Conservation (phyloP, 1,139 yeast species). For the Zygotorulaspora mrakii region DNA sequence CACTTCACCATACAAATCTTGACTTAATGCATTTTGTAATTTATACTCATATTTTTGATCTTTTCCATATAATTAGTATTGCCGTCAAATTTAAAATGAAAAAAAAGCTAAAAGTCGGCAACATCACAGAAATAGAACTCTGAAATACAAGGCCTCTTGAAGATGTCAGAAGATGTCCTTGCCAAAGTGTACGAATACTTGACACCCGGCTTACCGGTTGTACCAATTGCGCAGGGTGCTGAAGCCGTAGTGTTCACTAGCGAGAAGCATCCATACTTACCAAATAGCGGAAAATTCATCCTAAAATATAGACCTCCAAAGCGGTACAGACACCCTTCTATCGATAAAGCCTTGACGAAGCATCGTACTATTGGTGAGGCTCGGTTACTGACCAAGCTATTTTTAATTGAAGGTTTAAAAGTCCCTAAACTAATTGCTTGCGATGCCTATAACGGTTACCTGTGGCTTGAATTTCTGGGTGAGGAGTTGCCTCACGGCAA, state of each 20-base stretch:
- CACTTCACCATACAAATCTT: background rate
- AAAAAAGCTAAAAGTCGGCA: no score
- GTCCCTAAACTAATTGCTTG: constrained; percentile 70
- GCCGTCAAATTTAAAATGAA: background rate
- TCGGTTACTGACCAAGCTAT: constrained; percentile 63
- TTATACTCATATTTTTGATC: background rate
- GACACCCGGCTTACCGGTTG: constrained; percentile 46
- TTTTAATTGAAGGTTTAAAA: constrained; percentile 47
- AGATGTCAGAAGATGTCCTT: constrained; percentile 38
- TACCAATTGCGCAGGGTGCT: constrained; percentile 85
- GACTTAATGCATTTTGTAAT: background rate
- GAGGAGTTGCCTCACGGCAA: constrained; percentile 45
- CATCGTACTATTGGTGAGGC: constrained; percentile 84
- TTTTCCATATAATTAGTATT: no score
- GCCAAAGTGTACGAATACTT: constrained; percentile 44
- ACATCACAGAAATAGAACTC: no score
- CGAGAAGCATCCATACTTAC: constrained; percentile 62
- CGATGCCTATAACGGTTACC: constrained; percentile 72
- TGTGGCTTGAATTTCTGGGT: constrained; percentile 86
- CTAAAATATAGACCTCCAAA: constrained; percentile 87
- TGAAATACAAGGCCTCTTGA: no score
- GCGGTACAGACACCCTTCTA: constrained; percentile 78
- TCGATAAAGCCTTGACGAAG: constrained; percentile 73
- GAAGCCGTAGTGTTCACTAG: constrained; percentile 81
- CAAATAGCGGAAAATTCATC: constrained; percentile 44